These are phyloP conservation scores for Trichophyton schoenleinii DNA, from an alignment of 2,329 filamentous ascomycete genomes.

Conservation along the genomic window DNA sequence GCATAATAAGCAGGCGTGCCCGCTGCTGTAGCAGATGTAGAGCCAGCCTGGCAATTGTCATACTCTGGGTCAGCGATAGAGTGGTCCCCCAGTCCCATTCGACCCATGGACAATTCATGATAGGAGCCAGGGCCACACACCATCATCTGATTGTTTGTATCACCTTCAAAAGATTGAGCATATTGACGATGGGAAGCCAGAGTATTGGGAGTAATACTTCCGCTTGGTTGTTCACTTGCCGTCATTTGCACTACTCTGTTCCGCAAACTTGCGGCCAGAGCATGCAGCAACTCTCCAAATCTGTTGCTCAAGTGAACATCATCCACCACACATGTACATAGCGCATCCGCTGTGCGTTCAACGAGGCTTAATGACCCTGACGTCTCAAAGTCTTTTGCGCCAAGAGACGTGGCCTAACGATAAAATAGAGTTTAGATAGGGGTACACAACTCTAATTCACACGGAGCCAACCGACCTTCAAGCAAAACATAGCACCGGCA, in stretches of 20 bases:
- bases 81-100: slow-evolving; percentile 1
- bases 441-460: not conserved
- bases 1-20: slow-evolving; percentile 9
- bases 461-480: slow-evolving; percentile 31
- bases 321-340: slow-evolving; percentile 44
- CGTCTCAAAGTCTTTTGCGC: slow-evolving; percentile 44
- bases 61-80: slow-evolving; percentile 6
- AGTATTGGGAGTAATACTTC: slow-evolving; percentile 11
- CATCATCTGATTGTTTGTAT: slow-evolving; percentile 3
- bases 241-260: slow-evolving; percentile 10
- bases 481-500: slow-evolving; percentile 43
- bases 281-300: slow-evolving; percentile 35
- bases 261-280: slow-evolving; percentile 13
- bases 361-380: slow-evolving; percentile 39
- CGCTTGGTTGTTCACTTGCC: slow-evolving; percentile 9
- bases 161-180: slow-evolving; percentile 7
- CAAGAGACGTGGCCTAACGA: slow-evolving; percentile 40
- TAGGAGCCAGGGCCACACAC: slow-evolving; percentile 6
- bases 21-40: slow-evolving; percentile 5
- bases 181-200: slow-evolving; percentile 8
- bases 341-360: slow-evolving; percentile 39
- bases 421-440: not conserved
- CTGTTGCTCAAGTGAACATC: slow-evolving; percentile 53
- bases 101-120: slow-evolving; percentile 2
- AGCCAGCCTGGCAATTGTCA: slow-evolving; percentile 4